These are phyloP conservation scores for Blastocystis sp. DNA, from an alignment of 352 stramenopile genomes.

Conservation along the genomic window DNA sequence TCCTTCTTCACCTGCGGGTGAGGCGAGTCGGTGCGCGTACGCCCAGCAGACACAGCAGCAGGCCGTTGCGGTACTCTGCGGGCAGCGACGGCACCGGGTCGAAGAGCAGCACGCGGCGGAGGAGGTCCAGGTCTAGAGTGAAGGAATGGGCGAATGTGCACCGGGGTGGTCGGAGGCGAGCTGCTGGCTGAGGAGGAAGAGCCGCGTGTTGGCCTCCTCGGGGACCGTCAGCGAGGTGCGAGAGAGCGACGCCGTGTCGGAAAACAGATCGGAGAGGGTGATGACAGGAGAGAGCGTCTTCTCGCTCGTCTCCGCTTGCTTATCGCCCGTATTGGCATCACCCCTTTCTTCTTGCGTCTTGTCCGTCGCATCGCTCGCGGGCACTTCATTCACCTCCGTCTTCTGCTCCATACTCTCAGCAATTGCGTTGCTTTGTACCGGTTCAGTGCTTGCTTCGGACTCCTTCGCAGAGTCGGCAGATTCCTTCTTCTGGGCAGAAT, in stretches of 20 bases:
- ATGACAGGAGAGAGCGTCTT: neutral
- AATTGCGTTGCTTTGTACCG: neutral
- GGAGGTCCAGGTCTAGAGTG: neutral
- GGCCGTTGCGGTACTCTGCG: neutral
- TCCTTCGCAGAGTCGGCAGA: neutral
- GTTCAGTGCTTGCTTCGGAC: neutral
- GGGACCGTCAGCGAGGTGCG: neutral
- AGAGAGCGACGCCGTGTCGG: neutral
- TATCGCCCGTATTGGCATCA: too few relatives aligned
- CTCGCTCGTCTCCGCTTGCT: too few relatives aligned
- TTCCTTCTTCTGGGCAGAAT: too few relatives aligned
- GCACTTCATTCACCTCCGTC: neutral
- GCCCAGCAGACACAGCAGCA: slow-evolving; percentile 14
- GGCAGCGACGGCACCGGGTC: slow-evolving; percentile 26
- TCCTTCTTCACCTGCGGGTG: neutral
- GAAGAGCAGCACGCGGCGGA: slow-evolving; percentile 15
- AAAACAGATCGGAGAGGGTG: slow-evolving; percentile 14
- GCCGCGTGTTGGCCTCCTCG: slow-evolving; percentile 33
- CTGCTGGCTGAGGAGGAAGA: slow-evolving; percentile 45
- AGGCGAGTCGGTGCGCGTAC: neutral
- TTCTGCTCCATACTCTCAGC: neutral
- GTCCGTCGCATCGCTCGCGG: neutral
- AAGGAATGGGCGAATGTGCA: too few relatives aligned
- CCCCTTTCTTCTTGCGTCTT: too few relatives aligned
- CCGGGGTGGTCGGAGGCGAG: neutral